Conservation (phyloP, 345 rosid genomes). For the Kernera saxatilis region DNA sequence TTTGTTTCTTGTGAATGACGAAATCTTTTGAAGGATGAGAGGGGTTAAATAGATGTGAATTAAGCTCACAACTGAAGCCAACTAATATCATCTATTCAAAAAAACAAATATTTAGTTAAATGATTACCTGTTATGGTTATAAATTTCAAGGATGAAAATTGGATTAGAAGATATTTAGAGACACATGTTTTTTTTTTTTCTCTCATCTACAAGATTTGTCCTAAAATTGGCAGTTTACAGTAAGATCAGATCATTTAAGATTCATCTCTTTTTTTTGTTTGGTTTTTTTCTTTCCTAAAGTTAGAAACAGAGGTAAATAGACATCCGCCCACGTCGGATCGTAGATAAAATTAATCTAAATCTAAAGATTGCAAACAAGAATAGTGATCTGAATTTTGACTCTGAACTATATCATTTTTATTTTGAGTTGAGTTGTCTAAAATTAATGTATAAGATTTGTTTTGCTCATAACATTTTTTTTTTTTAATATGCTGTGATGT, state of each 20-base stretch:
- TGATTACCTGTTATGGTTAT: not conserved
- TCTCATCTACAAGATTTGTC: not conserved
- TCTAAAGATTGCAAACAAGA: not conserved
- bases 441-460: no score
- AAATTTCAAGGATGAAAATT: not conserved
- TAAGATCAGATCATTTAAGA: not conserved
- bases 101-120: not conserved
- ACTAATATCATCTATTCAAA: not conserved
- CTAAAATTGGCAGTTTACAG: not conserved
- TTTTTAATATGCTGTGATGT: no score
- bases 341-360: not conserved
- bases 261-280: no score
- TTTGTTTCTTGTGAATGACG: not conserved
- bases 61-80: not conserved
- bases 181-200: not conserved
- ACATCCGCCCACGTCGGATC: not conserved
- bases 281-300: not conserved
- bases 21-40: not conserved
- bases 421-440: no score
- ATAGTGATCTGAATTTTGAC: no score
- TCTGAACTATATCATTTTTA: no score
- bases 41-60: constrained; percentile 12
- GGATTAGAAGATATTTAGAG: not conserved
- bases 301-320: not conserved
- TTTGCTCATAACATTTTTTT: no score